Base-by-base conservation (phyloP, 1,139 yeast genomes). In the Groenewaldozyma auringiensis region DNA sequence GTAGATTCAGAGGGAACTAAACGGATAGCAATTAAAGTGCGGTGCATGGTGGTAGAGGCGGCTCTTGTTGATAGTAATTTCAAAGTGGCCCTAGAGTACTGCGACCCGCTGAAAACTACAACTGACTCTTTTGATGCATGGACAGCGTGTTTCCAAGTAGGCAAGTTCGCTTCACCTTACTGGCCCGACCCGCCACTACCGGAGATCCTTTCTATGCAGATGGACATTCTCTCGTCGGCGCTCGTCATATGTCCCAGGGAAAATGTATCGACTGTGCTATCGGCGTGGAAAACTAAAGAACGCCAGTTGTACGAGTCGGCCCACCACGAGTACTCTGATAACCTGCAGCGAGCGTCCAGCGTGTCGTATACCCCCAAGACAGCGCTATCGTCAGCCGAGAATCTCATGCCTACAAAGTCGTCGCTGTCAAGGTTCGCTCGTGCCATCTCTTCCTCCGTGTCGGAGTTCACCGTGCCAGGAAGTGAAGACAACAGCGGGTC, bases 61-160 rank as follows among this genome's bases (percentile, higher is more conserved):
- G 75, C 83, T 0, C 64, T 79, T 38, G 70, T 75, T 4, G 78
- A 76, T 50, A 68, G 68, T 46, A 74, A 78, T 54, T 78, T 79
- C 55, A 60, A 57, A 13, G 70, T 67, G 42, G 82, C 83, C 1
- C 71, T 70, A 50, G 66, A 65, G 21, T 71, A 71, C 44, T 65
- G 78, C 37, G 22, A 17, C 11, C 38, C 38, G 6, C 25, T 35
- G 22, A 33, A 33, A 17, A 33, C 16, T 11, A 13, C 11, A 11
- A 17, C 20, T 14, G 18, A 33, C 13, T 33, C 36, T 33, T 11
- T 59, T 18, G 56, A 69, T 31, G 66, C 65, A 27, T 78, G 83
- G 83, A 66, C 78, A 22, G 73, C 80, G 2, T 75, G 75, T 52
- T 76, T 74, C 52, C 83, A 78, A 52, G 76, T 78, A 1, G 82